Evolutionary conservation across 495 filamentous ascomycete species (phyloP).

Genomic region (Tetracladium setigerum): DNA sequence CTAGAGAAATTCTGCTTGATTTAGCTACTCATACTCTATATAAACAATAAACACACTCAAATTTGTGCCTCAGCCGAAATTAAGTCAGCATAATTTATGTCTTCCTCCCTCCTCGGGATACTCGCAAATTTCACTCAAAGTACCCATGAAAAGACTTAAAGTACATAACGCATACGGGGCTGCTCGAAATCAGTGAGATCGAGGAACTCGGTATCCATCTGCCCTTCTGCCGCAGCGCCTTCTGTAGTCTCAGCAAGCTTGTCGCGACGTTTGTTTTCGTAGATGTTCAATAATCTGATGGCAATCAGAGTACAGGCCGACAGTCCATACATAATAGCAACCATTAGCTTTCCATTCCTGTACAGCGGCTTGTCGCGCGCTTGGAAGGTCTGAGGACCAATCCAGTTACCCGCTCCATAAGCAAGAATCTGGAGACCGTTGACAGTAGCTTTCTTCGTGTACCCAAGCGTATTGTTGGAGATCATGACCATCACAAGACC

Average conservation of each 20-base stretch:
- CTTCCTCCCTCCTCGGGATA: no score
- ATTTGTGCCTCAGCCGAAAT: no score
- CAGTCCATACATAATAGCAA: neutral
- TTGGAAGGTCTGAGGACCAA: conserved; percentile 13
- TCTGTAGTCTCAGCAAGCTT: neutral
- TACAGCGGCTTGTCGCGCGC: conserved; percentile 41
- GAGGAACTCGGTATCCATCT: conserved; percentile 6
- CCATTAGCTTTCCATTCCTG: conserved; percentile 9
- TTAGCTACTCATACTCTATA: no score
- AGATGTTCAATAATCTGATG: neutral
- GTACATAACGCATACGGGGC: neutral
- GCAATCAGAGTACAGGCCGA: neutral
- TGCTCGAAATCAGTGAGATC: conserved; percentile 3
- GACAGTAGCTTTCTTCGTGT: conserved; percentile 8
- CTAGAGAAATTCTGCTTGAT: no score
- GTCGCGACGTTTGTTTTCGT: neutral
- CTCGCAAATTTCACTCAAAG: no score
- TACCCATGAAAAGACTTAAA: no score
- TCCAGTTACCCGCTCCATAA: conserved; percentile 13
- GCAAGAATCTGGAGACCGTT: neutral
- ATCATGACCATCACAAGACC: no score
- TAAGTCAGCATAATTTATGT: no score
- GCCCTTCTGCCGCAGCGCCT: neutral
- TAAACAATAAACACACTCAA: no score
- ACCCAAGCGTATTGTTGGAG: no score